A percentile compares a stretch with the other conserved stretches of the same genome.
Conservation (phyloP, 441 rosid genomes). For the Mallotus japonicus region DNA sequence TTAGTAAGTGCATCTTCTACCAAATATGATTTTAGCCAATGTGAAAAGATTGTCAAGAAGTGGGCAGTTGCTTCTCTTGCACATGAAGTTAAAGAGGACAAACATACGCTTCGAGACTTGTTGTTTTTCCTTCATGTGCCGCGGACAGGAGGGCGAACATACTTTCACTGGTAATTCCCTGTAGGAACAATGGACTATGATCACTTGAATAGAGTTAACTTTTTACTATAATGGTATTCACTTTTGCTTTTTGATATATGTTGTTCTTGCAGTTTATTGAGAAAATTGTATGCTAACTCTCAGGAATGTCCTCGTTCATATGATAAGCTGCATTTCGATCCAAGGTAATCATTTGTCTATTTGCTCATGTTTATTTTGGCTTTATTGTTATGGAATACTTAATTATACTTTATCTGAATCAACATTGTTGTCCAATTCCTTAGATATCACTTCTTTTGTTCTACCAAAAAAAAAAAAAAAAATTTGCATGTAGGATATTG, state of each 20-base stretch:
- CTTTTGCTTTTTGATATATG: constrained; percentile 21
- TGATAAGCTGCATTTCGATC: constrained; percentile 86
- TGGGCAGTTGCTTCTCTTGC: constrained; percentile 65
- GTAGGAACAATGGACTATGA: not conserved
- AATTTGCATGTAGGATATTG: not conserved
- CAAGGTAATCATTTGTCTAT: constrained; percentile 47
- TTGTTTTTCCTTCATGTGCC: constrained; percentile 94
- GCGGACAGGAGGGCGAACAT: constrained; percentile 94
- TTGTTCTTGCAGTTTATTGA: constrained; percentile 68
- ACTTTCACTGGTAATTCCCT: constrained; percentile 69
- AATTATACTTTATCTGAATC: not conserved
- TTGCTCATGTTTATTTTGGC: not conserved
- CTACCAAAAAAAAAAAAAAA: too few species aligned
- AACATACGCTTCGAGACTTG: constrained; percentile 66
- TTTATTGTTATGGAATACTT: not conserved
- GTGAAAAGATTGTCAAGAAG: constrained; percentile 60
- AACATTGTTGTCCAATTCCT: not conserved
- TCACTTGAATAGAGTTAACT: not conserved
- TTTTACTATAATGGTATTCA: constrained; percentile 1
- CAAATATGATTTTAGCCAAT: constrained; percentile 44
- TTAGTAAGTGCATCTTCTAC: constrained; percentile 47
- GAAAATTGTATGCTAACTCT: constrained; percentile 59
- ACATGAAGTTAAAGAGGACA: constrained; percentile 49
- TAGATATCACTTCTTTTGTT: not conserved
- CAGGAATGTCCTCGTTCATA: constrained; percentile 93